Base-by-base conservation (phyloP, 2,329 filamentous ascomycete species). In the Botrytis galanthina region DNA sequence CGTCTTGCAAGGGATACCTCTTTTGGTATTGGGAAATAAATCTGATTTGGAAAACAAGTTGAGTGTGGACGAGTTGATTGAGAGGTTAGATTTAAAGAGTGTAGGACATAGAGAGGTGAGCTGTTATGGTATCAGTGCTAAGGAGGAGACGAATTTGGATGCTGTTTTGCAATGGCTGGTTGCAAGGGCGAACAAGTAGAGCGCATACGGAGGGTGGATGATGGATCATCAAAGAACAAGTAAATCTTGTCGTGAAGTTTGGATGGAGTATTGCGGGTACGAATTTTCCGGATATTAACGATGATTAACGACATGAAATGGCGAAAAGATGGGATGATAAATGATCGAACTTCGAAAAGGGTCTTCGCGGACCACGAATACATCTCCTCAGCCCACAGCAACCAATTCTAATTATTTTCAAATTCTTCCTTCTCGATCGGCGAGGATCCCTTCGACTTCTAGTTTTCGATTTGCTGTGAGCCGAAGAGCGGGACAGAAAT, bases 71-170 rank as follows among this genome's bases (percentile, higher is more conserved):
- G 94, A 98, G 83, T 84, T 99, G 81, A 98, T 99, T 84, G 95
- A 97, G 75, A 91, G 91, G 76, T 88, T 99, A 84, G 91, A 97
- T 79, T 88, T 99, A 73, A 97, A 96, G 82, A 90, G 89, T 78
- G 94, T 99, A 82, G 92, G 91, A 74, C 92, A 94, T 80, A 93
- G 96, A 72, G 96, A 99, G 83, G 95, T 99, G 78, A 97, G 94
- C 84, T 98, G 96, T 85, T 99, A 99, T 83, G 95, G 95, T 75
- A 98, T 99, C 84, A 98, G 95, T 82, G 96, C 95, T 75, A 98
- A 98, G 84, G 95, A 98, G 82, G 96, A 99, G 85, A 99, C 95
- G 73, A 99, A 99, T 84, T 90, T 99, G 77, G 95, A 99, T 81
- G 96, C 95, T 10, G 96, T 99, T 70, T 87, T 99, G 79, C 93